Base-by-base conservation (phyloP, 306 rosid genomes). In the Arachis stenosperma region DNA sequence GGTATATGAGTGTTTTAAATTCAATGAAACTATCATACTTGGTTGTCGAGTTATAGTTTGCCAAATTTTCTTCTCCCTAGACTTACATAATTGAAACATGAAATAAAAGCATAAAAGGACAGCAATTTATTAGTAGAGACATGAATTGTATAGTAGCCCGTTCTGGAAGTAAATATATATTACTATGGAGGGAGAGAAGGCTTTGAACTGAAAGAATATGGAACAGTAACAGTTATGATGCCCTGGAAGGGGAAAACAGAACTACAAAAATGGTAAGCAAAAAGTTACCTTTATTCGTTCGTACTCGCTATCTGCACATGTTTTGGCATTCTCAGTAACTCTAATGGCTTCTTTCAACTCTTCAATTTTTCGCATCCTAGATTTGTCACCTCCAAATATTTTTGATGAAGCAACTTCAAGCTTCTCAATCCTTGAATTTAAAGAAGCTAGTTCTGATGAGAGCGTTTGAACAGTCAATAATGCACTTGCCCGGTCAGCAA, bases 401-500 rank as follows among this genome's bases (percentile, higher is more conserved):
- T 90, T 91, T 22, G 92, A 87, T 29, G 99, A 90, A 67, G 97
- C 96, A 70, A 65, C 88, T 77, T 95, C 99, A 59, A 95, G 99
- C 67, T 88, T 95, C 84, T 90, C 99, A 48, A 84, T 77, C 73
- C 88, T 84, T 12, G 83, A 83, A 40, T 87, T 84, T 78, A 89
- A 81, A 10, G 90, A 84, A 67, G 72, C 88, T 67, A 91, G 52
- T 43, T 95, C 99, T 8, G 99, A 84, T 71, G 90, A 78, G 70
- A 95, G 99, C 61, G 98, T 91, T 77, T 95, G 99, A 78, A 90
- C 96, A 5, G 99, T 95, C 71, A 95, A 88, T 68, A 95, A 75
- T 52, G 98, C 97, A 65, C 92, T 95, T 44, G 97, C 82, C 52
- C 99, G 84, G 65, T 95, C 99, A 9, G 96, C 66, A 83, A 95